These are phyloP conservation scores for Hyaloscypha finlandica DNA, from an alignment of 495 filamentous ascomycete genomes.

Conservation along the genomic window DNA sequence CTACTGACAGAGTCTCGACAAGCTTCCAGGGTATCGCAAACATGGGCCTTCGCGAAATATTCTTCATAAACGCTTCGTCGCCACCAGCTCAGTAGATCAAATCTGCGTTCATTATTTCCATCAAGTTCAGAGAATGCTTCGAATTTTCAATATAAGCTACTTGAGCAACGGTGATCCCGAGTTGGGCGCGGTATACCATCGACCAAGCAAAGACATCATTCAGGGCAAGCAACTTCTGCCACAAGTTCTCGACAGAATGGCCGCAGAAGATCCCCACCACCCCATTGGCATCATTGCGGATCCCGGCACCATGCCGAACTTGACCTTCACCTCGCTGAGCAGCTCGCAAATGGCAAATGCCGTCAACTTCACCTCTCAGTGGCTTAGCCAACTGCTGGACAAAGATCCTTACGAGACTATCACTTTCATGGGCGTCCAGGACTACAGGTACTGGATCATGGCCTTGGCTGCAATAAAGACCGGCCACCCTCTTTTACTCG, in stretches of 20 bases:
- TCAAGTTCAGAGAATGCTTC: not conserved
- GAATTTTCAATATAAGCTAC: not conserved
- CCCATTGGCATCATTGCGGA: slow-evolving; percentile 15
- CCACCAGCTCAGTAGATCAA: too few species aligned
- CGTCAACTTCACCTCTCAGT: slow-evolving; percentile 52
- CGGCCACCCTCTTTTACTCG: slow-evolving; percentile 39
- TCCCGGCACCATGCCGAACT: not conserved
- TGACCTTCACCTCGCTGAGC: slow-evolving; percentile 37
- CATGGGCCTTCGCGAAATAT: too few species aligned
- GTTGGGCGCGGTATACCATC: not conserved
- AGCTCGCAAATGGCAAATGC: slow-evolving; percentile 51
- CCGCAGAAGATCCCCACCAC: slow-evolving; percentile 7
- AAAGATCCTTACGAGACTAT: slow-evolving; percentile 32
- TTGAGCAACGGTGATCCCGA: not conserved
- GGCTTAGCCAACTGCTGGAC: slow-evolving; percentile 45
- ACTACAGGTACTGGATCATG: slow-evolving; percentile 49
- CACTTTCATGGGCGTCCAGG: slow-evolving; percentile 49
- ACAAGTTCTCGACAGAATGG: slow-evolving; percentile 7
- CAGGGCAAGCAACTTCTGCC: slow-evolving; percentile 37
- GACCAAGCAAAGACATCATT: not conserved
- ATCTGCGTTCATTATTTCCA: too few species aligned
- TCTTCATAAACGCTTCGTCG: too few species aligned
- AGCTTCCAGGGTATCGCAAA: too few species aligned
- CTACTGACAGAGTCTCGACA: too few species aligned
- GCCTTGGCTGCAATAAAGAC: slow-evolving; percentile 45